Conservation (phyloP, 306 rosid species). For the Gillenia trifoliata region DNA sequence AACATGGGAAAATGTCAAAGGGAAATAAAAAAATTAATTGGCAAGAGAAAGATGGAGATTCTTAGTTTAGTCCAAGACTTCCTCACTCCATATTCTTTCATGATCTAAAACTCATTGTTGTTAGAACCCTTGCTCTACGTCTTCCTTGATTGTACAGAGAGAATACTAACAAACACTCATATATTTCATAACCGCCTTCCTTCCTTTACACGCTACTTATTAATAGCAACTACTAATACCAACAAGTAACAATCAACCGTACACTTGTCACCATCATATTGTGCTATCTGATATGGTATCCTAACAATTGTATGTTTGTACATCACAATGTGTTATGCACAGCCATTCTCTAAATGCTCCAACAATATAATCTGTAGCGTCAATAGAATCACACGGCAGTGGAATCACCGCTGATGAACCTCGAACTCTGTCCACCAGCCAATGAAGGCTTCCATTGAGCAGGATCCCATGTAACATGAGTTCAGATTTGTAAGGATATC, state of each 20-base stretch:
- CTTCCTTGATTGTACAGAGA: no score
- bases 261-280: no score
- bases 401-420: background rate
- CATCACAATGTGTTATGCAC: background rate
- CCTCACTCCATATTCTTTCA: conserved; percentile 2
- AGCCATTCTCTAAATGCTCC: background rate
- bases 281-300: no score
- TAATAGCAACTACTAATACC: no score
- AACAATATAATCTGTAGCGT: background rate
- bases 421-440: background rate
- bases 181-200: no score
- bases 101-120: background rate
- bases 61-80: conserved; percentile 1
- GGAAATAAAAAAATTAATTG: no score
- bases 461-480: background rate
- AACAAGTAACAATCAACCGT: no score
- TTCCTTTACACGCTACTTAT: no score
- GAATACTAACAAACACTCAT: no score
- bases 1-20: no score
- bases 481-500: background rate
- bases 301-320: no score
- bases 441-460: background rate
- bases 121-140: no score
- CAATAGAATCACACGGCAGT: background rate
- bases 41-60: background rate